Evolutionary conservation across 2,329 filamentous ascomycete genomes (phyloP).

Genomic region (Diatrype stigma): DNA sequence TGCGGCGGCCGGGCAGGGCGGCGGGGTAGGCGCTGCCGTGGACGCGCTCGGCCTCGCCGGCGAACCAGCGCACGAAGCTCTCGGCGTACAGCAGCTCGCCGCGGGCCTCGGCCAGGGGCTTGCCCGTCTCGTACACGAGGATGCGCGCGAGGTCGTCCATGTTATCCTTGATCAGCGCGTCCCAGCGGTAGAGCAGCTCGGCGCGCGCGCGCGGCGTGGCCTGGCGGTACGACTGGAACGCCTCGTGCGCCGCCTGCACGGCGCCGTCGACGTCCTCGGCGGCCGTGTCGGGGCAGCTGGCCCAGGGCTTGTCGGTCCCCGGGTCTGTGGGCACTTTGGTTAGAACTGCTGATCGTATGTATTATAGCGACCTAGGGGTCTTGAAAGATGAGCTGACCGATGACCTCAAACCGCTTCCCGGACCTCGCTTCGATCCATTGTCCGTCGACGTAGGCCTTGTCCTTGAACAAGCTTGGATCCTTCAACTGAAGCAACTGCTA

Average conservation of each 20-base stretch:
- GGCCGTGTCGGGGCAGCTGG: constrained; percentile 39
- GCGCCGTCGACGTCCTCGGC: constrained; percentile 58
- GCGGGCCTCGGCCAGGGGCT: constrained; percentile 49
- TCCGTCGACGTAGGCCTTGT: constrained; percentile 50
- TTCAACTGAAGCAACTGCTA: constrained; percentile 36
- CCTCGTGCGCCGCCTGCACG: constrained; percentile 54
- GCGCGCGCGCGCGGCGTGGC: constrained; percentile 57
- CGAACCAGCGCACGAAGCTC: constrained; percentile 54
- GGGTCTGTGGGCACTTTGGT: constrained; percentile 34
- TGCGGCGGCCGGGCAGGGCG: constrained; percentile 57
- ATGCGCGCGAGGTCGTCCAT: constrained; percentile 60
- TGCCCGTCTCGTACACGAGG: constrained; percentile 59
- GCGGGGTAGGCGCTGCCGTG: constrained; percentile 58
- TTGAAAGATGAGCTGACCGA: constrained; percentile 39
- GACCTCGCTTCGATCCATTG: constrained; percentile 53
- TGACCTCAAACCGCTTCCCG: constrained; percentile 52
- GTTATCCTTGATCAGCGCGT: constrained; percentile 58
- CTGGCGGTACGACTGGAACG: constrained; percentile 57
- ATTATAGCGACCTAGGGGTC: background rate
- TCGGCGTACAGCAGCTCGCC: constrained; percentile 54
- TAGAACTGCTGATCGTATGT: background rate
- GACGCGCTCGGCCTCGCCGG: constrained; percentile 43
- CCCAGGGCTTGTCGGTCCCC: constrained; percentile 36
- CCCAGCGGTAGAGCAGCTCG: constrained; percentile 61
- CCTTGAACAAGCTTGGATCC: constrained; percentile 49